Percentiles rank a stretch among this genome's conserved stretches.
phyloP scores from a whole-genome alignment of 371 early-diverging fungal species.

The Haplosporangium sp. region DNA sequence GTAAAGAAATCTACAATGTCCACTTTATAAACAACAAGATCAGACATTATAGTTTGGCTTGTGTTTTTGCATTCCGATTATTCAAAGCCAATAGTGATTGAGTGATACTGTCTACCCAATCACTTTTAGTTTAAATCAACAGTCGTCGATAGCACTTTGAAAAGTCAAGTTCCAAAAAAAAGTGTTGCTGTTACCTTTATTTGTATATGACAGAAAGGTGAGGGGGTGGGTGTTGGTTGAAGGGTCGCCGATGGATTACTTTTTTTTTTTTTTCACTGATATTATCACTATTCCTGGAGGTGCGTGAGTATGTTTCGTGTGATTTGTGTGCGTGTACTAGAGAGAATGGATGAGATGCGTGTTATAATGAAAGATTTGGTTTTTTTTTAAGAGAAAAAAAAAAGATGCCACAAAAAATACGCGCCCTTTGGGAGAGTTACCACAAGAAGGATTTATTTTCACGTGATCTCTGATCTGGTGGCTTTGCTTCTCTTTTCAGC shows the following conservation, averaged over 20 bases:
- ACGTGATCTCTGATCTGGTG: constrained; percentile 3
- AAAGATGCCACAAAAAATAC: background rate
- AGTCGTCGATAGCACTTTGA: too few relatives aligned
- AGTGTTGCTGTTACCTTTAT: constrained; percentile 1
- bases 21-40: background rate
- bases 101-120: too few relatives aligned
- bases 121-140: too few relatives aligned
- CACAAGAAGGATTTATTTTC: background rate
- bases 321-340: background rate
- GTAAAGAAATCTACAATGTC: background rate
- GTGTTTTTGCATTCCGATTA: background rate
- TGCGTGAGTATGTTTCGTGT: background rate
- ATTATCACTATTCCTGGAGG: background rate
- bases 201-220: constrained; percentile 16
- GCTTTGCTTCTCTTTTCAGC: background rate
- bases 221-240: constrained; percentile 5
- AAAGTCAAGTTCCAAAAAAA: too few relatives aligned
- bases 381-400: background rate
- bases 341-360: background rate
- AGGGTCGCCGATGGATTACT: background rate
- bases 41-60: background rate
- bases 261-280: background rate
- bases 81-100: background rate
- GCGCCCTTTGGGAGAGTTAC: background rate
- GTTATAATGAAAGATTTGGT: background rate